Percentiles rank a stretch among this genome's conserved stretches.
Conservation (phyloP, 495 filamentous ascomycete genomes). For the Penicillium robsamsonii region DNA sequence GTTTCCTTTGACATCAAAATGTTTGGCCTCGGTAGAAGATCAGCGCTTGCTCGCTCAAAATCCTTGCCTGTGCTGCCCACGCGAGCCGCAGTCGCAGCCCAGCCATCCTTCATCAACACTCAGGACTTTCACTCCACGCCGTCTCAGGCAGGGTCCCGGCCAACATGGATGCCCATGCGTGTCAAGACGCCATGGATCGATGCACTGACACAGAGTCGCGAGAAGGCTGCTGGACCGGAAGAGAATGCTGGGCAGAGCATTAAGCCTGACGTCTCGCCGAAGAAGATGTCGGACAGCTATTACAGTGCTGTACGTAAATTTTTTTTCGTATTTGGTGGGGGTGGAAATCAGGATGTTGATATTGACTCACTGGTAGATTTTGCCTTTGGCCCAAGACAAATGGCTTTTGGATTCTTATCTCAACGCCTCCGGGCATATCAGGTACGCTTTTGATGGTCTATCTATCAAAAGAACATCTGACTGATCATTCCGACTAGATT, state of each 20-base stretch:
- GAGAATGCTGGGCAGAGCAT: slow-evolving; percentile 30
- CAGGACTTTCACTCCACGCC: slow-evolving; percentile 35
- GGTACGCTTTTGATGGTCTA: slow-evolving; percentile 31
- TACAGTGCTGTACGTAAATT: slow-evolving; percentile 54
- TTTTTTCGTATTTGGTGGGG: not conserved
- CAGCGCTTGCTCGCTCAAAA: slow-evolving; percentile 17
- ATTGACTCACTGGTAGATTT: slow-evolving; percentile 44
- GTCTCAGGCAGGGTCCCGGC: slow-evolving; percentile 27
- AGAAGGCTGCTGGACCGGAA: slow-evolving; percentile 32
- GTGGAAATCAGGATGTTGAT: not conserved
- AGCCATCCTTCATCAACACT: slow-evolving; percentile 11
- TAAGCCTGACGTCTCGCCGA: slow-evolving; percentile 55
- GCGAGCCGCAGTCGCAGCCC: slow-evolving; percentile 14
- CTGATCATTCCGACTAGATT: slow-evolving; percentile 40
- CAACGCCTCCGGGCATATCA: slow-evolving; percentile 63
- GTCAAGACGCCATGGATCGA: slow-evolving; percentile 71
- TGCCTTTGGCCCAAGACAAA: slow-evolving; percentile 66
- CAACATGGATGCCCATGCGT: slow-evolving; percentile 52
- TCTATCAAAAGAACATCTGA: not conserved
- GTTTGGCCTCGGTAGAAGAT: slow-evolving; percentile 24
- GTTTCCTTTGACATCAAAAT: slow-evolving; percentile 13
- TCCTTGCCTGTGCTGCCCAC: slow-evolving; percentile 12
- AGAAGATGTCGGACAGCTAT: slow-evolving; percentile 64
- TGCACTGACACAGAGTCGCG: slow-evolving; percentile 54
- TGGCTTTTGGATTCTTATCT: slow-evolving; percentile 70